Base-by-base conservation (phyloP, 2,329 filamentous ascomycete genomes). In the Epichloe amarillans region DNA sequence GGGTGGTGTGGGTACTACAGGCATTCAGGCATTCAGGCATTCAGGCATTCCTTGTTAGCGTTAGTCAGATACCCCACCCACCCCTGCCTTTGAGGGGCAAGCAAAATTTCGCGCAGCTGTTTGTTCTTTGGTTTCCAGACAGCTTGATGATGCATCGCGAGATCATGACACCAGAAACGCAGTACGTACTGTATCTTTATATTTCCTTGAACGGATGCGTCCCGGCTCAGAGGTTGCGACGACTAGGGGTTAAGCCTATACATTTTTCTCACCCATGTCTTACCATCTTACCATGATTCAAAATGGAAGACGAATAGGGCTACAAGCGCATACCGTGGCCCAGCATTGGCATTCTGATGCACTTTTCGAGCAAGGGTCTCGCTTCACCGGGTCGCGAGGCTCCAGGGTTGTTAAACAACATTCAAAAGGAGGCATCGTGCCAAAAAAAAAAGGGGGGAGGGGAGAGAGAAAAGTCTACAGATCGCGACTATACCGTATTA, bases 231-330 rank as follows among this genome's bases (percentile, higher is more conserved):
- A 36, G 17, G 33, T 3, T 36, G 45, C 33, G n/a, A 44, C 45
- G 19, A 48, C 15, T 33, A 15, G 10, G 11, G 15, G 23, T 41
- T 36, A 6, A 21, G 17, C 23, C 37, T 37, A 49, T 52, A 30
- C 46, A 46, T 38, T 35, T 35, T 46, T 42, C 41, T 52, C 50
- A 49, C 50, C 50, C 46, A 40, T 52, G 50, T 52, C 46, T 49
- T 42, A 48, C 17, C n/a, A 41, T 50, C 46, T 52, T 42, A 48
- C 17, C 21, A 41, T 50, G 37, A 30, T 15, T 43, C 23, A 43
- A 30, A 8, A 12, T 8, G 41, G 12, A 19, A 26, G 5, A 15
- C 14, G 21, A 26, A 26, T 19, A 21, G 15, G 39, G n/a, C 17
- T 10, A 21, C 21, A 3, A 7, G 23, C 8, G 23, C 23, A 26